Conservation (phyloP, 2,329 filamentous ascomycete genomes). For the Phialophora verrucosa region DNA sequence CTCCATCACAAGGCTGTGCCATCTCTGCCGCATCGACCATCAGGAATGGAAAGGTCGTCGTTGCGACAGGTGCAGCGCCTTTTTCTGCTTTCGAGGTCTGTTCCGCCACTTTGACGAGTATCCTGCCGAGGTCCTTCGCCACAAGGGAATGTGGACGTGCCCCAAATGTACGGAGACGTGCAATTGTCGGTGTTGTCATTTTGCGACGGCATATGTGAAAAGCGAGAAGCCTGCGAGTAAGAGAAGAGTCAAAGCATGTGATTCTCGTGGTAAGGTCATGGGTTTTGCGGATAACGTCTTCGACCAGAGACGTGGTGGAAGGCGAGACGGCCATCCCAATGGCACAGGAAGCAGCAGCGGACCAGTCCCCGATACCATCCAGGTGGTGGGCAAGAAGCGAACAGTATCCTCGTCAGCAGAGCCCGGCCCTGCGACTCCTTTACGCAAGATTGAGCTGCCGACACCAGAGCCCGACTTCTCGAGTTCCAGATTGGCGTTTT, state of each 20-base stretch:
- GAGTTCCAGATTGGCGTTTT: conserved; percentile 25
- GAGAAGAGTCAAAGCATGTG: conserved; percentile 43
- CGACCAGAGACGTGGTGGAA: conserved; percentile 45
- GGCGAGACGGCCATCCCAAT: conserved; percentile 29
- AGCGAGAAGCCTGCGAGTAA: conserved; percentile 45
- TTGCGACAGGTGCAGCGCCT: conserved; percentile 45
- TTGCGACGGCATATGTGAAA: conserved; percentile 44
- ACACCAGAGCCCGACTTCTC: conserved; percentile 39
- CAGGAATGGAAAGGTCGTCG: conserved; percentile 45
- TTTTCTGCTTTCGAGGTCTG: conserved; percentile 47
- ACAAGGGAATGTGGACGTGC: conserved; percentile 43
- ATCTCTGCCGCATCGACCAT: conserved; percentile 47
- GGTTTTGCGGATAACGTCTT: conserved; percentile 49
- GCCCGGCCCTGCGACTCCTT: conserved; percentile 31
- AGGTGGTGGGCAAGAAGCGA: conserved; percentile 37
- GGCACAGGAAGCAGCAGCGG: conserved; percentile 9
- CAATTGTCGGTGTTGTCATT: conserved; percentile 48
- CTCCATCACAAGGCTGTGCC: conserved; percentile 41
- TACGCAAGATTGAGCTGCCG: conserved; percentile 37
- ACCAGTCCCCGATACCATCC: conserved; percentile 23
- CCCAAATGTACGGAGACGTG: conserved; percentile 46
- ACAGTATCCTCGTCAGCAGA: conserved; percentile 34
- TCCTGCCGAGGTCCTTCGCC: conserved; percentile 42
- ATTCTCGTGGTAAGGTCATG: conserved; percentile 44
- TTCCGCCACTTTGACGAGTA: conserved; percentile 47